phyloP scores from a whole-genome alignment of 1,284 basidiomycete genomes.

The Trichosporon sp. region DNA sequence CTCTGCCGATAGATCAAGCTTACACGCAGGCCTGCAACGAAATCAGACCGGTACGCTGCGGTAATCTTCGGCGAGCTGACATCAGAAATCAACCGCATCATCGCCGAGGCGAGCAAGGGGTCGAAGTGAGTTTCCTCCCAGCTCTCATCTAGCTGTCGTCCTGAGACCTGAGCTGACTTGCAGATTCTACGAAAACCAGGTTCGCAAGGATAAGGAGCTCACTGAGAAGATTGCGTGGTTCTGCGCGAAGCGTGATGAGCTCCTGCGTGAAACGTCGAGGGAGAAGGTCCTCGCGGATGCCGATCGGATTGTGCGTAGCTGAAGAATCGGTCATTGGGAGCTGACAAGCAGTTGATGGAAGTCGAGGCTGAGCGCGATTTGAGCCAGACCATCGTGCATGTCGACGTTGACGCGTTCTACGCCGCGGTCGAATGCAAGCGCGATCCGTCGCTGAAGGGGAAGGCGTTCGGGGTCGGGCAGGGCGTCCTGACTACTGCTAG shows the following conservation, averaged over 20 bases:
- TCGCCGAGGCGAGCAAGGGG: conserved; percentile 56
- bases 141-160: not conserved
- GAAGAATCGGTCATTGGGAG: not conserved
- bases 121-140: conserved; percentile 43
- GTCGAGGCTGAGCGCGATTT: conserved; percentile 79
- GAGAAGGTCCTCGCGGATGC: conserved; percentile 48
- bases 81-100: conserved; percentile 54
- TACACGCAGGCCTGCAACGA: conserved; percentile 43
- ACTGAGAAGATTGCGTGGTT: conserved; percentile 54
- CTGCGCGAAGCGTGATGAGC: conserved; percentile 51
- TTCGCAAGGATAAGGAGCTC: conserved; percentile 53
- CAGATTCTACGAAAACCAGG: conserved; percentile 55
- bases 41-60: conserved; percentile 51
- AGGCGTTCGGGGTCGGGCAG: conserved; percentile 77
- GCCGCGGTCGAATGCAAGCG: conserved; percentile 66
- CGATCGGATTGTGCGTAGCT: conserved; percentile 48
- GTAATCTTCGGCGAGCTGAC: not conserved
- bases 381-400: conserved; percentile 67
- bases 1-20: not conserved
- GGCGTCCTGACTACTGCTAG: conserved; percentile 79
- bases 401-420: conserved; percentile 57
- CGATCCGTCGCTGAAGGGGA: conserved; percentile 75
- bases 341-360: conserved; percentile 64
- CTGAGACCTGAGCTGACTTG: conserved; percentile 11
- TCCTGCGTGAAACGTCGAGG: conserved; percentile 42